These are phyloP conservation scores for Gracilaria vermiculophylla DNA, from an alignment of 23 red algal species.

Conservation along the genomic window DNA sequence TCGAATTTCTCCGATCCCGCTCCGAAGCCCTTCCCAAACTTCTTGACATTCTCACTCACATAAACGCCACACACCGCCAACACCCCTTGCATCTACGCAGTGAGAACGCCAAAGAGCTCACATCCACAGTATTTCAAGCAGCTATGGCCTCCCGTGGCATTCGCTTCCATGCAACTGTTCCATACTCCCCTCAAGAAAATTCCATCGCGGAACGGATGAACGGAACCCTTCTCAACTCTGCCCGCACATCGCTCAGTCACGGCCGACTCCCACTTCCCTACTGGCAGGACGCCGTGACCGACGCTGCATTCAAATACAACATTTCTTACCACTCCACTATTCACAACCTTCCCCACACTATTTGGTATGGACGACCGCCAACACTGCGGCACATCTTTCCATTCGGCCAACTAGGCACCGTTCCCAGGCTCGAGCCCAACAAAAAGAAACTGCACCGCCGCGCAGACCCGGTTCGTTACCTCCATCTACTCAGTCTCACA, in stretches of 20 bases:
- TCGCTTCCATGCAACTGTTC: not conserved
- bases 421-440: not conserved
- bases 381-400: not conserved
- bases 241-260: constrained; percentile 4
- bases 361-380: not conserved
- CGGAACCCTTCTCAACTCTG: not conserved
- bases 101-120: constrained; percentile 15
- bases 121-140: not conserved
- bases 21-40: not conserved
- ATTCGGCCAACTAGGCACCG: not conserved
- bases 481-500: not conserved
- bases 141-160: not conserved
- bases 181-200: constrained; percentile 17
- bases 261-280: not conserved
- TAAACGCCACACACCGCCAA: not conserved
- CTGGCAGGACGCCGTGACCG: not conserved
- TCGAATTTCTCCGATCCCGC: not conserved
- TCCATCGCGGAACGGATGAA: constrained; percentile 2
- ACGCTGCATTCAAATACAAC: constrained; percentile 16
- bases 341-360: not conserved
- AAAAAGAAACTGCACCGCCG: not conserved
- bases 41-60: not conserved
- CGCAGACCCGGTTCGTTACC: not conserved
- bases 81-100: not conserved
- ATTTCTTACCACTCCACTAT: not conserved